Base-by-base conservation (phyloP, 345 rosid species). In the Salix dunnii region DNA sequence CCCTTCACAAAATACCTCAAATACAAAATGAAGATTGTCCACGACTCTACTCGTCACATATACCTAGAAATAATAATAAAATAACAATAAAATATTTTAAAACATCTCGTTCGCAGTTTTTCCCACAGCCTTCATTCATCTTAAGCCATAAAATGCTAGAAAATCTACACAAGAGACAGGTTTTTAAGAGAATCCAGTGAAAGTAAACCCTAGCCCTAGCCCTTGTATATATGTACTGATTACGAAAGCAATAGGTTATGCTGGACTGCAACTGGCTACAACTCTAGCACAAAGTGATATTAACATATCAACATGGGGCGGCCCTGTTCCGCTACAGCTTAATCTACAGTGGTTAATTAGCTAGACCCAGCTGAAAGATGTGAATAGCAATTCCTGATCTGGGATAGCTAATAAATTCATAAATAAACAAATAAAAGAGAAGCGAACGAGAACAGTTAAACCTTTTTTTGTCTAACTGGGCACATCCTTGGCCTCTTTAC, bases 161-260 rank as follows among this genome's bases (percentile, higher is more conserved):
- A 64, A 63, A 40, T 10, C 33, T 63, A 58, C 25, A 12, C 13
- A 62, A 72, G 27, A 53, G 64, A 67, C 31, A 43, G 25, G 21
- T 51, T 40, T 7, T 58, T 23, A 55, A 42, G 61, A 71, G 42
- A 63, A 38, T 43, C 21, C 36, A 48, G 55, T 46, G 38, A 42
- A 48, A 73, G 81, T 48, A 63, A 74, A 16, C 49, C 42, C 62
- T 36, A 75, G 60, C 66, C 79, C 84, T 83, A 82, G 70, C 72
- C 81, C 81, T 63, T 66, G 6, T 2, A 25, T 30, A 7, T 53
- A 67, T 28, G 28, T 31, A 68, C 51, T 68, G 67, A 48, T 71
- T 60, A 74, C 43, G 42, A 60, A 48, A 82, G 74, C 69, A 67
- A 74, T 78, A 82, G 85, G 83, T 73, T 82, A 70, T 77, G 84